These are phyloP conservation scores for Xylariales sp. DNA, from an alignment of 2,329 filamentous ascomycete genomes.

Conservation along the genomic window DNA sequence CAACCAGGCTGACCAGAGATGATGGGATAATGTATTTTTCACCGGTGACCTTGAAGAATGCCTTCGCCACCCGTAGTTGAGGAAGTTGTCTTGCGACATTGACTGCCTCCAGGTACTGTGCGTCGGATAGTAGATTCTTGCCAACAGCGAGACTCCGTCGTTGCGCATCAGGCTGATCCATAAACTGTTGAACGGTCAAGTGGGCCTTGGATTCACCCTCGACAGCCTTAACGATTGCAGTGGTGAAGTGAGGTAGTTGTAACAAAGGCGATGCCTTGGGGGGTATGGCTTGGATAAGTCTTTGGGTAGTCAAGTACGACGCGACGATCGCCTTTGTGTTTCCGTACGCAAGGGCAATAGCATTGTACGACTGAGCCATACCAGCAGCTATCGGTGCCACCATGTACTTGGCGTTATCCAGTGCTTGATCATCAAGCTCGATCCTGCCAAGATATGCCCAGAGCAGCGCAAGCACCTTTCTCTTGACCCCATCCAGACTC, in stretches of 20 bases:
- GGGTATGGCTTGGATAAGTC: constrained; percentile 82
- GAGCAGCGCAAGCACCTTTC: constrained; percentile 83
- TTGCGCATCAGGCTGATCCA: constrained; percentile 73
- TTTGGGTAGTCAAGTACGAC: constrained; percentile 78
- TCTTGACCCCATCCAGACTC: constrained; percentile 71
- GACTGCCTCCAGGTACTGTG: constrained; percentile 73
- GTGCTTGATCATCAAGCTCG: constrained; percentile 70
- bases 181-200: constrained; percentile 78
- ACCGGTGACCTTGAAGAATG: constrained; percentile 97
- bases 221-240: constrained; percentile 58
- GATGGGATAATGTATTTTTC: constrained; percentile 90
- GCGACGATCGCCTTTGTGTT: constrained; percentile 77
- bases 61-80: constrained; percentile 77
- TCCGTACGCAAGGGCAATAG: constrained; percentile 83
- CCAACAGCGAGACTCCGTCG: constrained; percentile 69
- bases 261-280: constrained; percentile 82
- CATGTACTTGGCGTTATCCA: constrained; percentile 85
- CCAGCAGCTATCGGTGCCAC: constrained; percentile 81
- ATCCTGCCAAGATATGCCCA: constrained; percentile 94
- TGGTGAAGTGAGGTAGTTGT: constrained; percentile 83
- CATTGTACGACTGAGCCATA: constrained; percentile 80
- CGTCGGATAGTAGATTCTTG: constrained; percentile 64
- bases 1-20: constrained; percentile 86
- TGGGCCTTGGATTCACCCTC: constrained; percentile 74
- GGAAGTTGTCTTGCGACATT: constrained; percentile 80